Conservation (phyloP, 768 basidiomycete genomes). For the Termitomyces sp. region DNA sequence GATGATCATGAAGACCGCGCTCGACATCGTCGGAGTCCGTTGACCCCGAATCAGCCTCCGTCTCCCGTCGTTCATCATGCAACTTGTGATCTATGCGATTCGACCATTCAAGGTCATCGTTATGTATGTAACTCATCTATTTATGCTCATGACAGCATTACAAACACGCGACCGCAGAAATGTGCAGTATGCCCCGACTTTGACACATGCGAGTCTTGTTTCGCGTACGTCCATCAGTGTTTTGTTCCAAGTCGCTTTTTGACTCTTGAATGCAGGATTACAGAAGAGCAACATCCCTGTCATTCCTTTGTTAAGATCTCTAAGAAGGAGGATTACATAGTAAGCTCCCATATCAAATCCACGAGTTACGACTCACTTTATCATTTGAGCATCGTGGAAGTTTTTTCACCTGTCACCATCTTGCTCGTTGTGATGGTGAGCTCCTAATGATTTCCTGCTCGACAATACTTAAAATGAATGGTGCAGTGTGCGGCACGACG, state of each 20-base stretch:
- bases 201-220: constrained; percentile 70
- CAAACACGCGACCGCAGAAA: constrained; percentile 42
- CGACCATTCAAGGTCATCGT: constrained; percentile 60
- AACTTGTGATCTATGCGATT: constrained; percentile 74
- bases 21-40: neutral
- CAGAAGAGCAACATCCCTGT: constrained; percentile 64
- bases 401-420: constrained; percentile 28
- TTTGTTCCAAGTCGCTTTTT: neutral
- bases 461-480: neutral
- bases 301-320: constrained; percentile 68
- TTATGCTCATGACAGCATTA: neutral
- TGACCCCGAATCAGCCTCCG: constrained; percentile 1
- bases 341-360: constrained; percentile 22
- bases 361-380: neutral
- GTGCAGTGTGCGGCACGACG: constrained; percentile 37
- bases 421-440: constrained; percentile 56
- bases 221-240: constrained; percentile 34
- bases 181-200: constrained; percentile 80
- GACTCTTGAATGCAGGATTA: constrained; percentile 39
- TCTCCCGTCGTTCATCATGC: constrained; percentile 48
- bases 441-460: neutral
- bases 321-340: constrained; percentile 51
- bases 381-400: constrained; percentile 18
- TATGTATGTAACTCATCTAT: constrained; percentile 45
- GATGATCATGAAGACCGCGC: constrained; percentile 22